Conservation (phyloP, 1,139 yeast genomes). For the Taphrina communis region DNA sequence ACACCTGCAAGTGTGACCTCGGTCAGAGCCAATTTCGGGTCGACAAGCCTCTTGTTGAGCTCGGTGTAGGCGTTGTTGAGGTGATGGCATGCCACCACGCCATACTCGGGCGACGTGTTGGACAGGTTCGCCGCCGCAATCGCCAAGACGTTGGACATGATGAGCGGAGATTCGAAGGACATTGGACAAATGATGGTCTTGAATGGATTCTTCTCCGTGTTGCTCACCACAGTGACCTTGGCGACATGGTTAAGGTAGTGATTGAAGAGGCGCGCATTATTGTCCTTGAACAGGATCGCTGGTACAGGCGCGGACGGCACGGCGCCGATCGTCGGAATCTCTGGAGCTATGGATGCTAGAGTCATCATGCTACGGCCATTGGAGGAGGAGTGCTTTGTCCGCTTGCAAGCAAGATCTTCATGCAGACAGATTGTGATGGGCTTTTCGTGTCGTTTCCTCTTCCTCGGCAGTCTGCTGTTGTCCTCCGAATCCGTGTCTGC, state of each 20-base stretch:
- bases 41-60: constrained; percentile 21
- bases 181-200: constrained; percentile 25
- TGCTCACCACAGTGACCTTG: constrained; percentile 32
- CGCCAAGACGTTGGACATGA: constrained; percentile 36
- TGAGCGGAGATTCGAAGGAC: constrained; percentile 31
- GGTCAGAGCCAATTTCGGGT: constrained; percentile 21
- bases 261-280: constrained; percentile 30
- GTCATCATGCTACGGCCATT: not conserved
- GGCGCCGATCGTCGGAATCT: not conserved
- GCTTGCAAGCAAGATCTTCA: not conserved
- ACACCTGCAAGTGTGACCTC: constrained; percentile 37
- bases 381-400: not conserved
- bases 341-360: constrained; percentile 18
- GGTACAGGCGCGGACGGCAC: constrained; percentile 29
- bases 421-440: not conserved
- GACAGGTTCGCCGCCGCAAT: constrained; percentile 35
- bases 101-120: constrained; percentile 20
- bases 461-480: not conserved
- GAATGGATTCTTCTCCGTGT: constrained; percentile 25
- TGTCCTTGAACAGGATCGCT: constrained; percentile 14
- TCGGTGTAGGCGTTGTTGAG: constrained; percentile 29
- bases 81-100: constrained; percentile 20
- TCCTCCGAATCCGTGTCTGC: constrained; percentile 6
- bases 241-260: constrained; percentile 38
- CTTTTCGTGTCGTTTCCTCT: not conserved